A percentile compares a stretch with the other conserved stretches of the same genome.
phyloP scores from a whole-genome alignment of 805 yeast species.

The Lipomyces yamadae region DNA sequence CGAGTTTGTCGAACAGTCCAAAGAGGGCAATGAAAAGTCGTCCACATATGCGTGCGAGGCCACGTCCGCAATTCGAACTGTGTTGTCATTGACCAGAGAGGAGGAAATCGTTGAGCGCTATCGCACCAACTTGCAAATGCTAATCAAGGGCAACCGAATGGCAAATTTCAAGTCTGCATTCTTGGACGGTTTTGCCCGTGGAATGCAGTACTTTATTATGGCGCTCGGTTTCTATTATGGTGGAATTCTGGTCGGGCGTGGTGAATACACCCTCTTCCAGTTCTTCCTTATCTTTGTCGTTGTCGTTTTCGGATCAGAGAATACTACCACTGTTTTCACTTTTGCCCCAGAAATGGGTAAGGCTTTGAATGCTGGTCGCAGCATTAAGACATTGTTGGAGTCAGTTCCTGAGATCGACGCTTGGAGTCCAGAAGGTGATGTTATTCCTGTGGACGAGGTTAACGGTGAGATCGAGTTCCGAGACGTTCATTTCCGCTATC shows the following conservation, averaged over 20 bases:
- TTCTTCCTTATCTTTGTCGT: constrained; percentile 50
- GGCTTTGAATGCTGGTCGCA: constrained; percentile 49
- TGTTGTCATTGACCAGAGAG: constrained; percentile 51
- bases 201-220: constrained; percentile 50
- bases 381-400: constrained; percentile 45
- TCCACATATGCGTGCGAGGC: constrained; percentile 51
- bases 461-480: constrained; percentile 60
- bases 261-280: constrained; percentile 43
- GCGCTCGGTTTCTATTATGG: constrained; percentile 54
- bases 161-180: constrained; percentile 41
- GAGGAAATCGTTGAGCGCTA: constrained; percentile 47
- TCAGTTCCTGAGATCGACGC: constrained; percentile 47
- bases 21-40: constrained; percentile 46
- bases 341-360: constrained; percentile 54
- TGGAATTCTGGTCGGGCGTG: constrained; percentile 45
- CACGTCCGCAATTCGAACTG: constrained; percentile 50
- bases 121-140: constrained; percentile 29
- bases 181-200: constrained; percentile 49
- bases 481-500: constrained; percentile 44
- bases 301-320: constrained; percentile 51
- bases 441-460: constrained; percentile 40
- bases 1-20: constrained; percentile 45
- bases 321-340: constrained; percentile 50
- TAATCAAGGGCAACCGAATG: constrained; percentile 45
- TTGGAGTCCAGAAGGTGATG: constrained; percentile 42